Base-by-base conservation (phyloP, 306 rosid genomes). In the Astragalus membranaceus region DNA sequence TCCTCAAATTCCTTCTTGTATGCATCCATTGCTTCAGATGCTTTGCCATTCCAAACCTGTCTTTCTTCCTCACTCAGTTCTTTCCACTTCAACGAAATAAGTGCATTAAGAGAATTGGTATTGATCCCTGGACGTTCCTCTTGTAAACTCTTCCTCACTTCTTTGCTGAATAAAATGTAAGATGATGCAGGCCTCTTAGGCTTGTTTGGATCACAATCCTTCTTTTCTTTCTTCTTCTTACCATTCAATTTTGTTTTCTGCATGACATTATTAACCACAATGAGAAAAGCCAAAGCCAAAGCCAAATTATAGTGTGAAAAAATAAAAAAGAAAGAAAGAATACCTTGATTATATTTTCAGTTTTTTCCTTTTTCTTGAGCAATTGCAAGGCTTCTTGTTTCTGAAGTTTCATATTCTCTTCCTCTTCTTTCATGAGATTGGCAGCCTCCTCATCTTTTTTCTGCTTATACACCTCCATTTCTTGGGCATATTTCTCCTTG, bases 281-380 rank as follows among this genome's bases (percentile, higher is more conserved):
- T 6, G 6, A 7, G 1, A 1, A 15, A 13, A 33, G 5, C 4
- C 15, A 10, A 49, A 26, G 30, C 4, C 15, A 10, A 41, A 26
- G 30, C 30, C 1, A 39, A 39, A 39, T 8, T 0, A 8, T 11
- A 8, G 44, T 8, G 1, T 0, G 8, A 39, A 0, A 7, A 3
- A 5, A n/a, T n/a, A n/a, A n/a, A 1, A 10, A 53, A 14, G 6
- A 10, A 9, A 4, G 3, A 0, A 2, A 7, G 0, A 16, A 33
- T 35, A 88, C 98, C 92, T 95, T 91, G 77, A 89, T 86, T 2
- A 91, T 79, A 36, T 86, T 89, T 2, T 95, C 88, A 46, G 91
- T 87, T 80, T 91, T 94, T 84, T 94, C 97, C 80, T 94, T 94
- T 78, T 94, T 91, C 89, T 84, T 94, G 5, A 94, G 92, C 20